Percentiles rank a stretch among this genome's conserved stretches.
phyloP scores from a whole-genome alignment of 768 basidiomycete genomes.

The Omphalotus guepiniiformis region DNA sequence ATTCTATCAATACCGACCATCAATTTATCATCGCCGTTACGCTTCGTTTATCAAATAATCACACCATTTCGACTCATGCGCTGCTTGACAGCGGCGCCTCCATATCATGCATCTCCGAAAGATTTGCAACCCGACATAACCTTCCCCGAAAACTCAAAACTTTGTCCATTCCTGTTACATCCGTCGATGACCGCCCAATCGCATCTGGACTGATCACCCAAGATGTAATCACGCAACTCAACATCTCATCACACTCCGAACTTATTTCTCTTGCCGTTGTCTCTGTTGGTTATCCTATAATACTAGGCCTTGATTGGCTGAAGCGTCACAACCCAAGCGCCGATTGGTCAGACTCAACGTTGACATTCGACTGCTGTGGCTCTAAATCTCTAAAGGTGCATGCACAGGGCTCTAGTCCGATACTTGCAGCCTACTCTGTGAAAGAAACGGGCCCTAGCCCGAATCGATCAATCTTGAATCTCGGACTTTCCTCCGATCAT shows the following conservation, averaged over 20 bases:
- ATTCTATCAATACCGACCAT: constrained; percentile 7
- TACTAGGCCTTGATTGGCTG: constrained; percentile 36
- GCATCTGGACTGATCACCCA: constrained; percentile 36
- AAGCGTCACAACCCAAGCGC: constrained; percentile 29
- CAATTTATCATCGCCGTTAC: constrained; percentile 21
- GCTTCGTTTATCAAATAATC: constrained; percentile 17
- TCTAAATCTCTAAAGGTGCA: not conserved
- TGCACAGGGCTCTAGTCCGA: not conserved
- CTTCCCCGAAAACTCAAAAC: constrained; percentile 26
- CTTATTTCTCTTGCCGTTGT: constrained; percentile 25
- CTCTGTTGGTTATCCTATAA: constrained; percentile 29
- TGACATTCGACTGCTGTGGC: constrained; percentile 23
- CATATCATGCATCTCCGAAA: constrained; percentile 27
- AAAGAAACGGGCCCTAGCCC: not conserved
- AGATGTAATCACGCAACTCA: constrained; percentile 27
- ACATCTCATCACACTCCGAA: constrained; percentile 26
- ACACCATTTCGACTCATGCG: constrained; percentile 18
- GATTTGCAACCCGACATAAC: constrained; percentile 35
- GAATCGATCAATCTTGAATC: not conserved
- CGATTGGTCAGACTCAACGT: constrained; percentile 25
- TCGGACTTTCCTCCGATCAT: not conserved
- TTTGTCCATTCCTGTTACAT: constrained; percentile 30
- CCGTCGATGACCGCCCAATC: constrained; percentile 34
- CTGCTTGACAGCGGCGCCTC: constrained; percentile 23
- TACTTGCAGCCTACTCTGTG: not conserved